A percentile compares a stretch with the other conserved stretches of the same genome.
phyloP scores from a whole-genome alignment of 192 early-diverging fungal species.

The Coemansia sp. region DNA sequence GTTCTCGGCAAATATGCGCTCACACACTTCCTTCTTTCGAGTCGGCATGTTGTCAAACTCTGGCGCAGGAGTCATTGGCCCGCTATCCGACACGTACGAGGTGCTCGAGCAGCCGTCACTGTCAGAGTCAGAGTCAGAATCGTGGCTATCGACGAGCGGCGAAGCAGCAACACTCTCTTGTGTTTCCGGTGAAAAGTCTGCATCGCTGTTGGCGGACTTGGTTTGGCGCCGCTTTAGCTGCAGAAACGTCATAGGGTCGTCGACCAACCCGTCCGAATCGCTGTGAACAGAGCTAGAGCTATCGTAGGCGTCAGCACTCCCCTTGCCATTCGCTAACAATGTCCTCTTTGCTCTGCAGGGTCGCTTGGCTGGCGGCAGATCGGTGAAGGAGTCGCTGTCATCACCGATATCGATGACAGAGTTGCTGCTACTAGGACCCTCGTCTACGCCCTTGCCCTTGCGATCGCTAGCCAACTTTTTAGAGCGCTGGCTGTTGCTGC shows the following conservation, averaged over 20 bases:
- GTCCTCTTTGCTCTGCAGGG: background rate
- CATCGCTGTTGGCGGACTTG: conserved; percentile 1
- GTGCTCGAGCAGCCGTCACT: conserved; percentile 11
- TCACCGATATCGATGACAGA: conserved; percentile 7
- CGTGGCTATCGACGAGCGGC: background rate
- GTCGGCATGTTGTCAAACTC: conserved; percentile 47
- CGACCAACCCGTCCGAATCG: conserved; percentile 27
- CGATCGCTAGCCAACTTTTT: background rate
- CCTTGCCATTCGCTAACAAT: background rate
- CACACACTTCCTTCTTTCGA: conserved; percentile 41
- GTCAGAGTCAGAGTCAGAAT: background rate
- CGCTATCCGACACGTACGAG: conserved; percentile 13
- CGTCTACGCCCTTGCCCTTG: conserved; percentile 9
- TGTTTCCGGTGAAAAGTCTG: background rate
- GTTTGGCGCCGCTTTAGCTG: background rate
- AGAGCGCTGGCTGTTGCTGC: conserved; percentile 7
- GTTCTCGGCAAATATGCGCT: conserved; percentile 38
- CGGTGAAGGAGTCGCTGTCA: conserved; percentile 45
- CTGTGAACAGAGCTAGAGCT: conserved; percentile 1
- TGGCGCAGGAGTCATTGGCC: conserved; percentile 52
- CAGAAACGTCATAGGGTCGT: conserved; percentile 17
- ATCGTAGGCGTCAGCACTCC: background rate
- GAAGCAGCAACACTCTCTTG: conserved; percentile 1
- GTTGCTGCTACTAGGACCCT: background rate
- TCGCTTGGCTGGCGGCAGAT: conserved; percentile 14